phyloP scores from a whole-genome alignment of 176 grass and related monocot genomes.

The Luzula sylvatica region DNA sequence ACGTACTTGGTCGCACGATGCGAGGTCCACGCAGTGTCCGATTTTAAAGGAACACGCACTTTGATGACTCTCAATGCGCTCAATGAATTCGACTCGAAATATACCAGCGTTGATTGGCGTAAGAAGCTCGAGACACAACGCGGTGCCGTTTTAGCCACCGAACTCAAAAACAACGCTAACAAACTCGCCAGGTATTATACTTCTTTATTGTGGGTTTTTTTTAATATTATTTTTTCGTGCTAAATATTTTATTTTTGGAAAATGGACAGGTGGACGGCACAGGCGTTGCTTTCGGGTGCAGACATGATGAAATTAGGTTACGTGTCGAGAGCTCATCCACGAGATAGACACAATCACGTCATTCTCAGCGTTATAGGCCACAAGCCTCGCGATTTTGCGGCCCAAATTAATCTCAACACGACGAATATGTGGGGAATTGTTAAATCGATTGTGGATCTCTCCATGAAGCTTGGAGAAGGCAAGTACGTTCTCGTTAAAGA shows the following conservation, averaged over 20 bases:
- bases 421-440: conserved; percentile 87
- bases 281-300: conserved; percentile 59
- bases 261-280: conserved; percentile 57
- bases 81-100: conserved; percentile 81
- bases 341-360: conserved; percentile 66
- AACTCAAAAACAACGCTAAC: conserved; percentile 90
- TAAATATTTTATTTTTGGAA: too few relatives aligned
- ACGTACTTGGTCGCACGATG: conserved; percentile 63
- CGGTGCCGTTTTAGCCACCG: conserved; percentile 72
- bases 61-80: conserved; percentile 62
- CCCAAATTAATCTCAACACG: conserved; percentile 81
- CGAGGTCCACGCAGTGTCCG: conserved; percentile 52
- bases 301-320: conserved; percentile 86
- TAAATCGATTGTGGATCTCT: conserved; percentile 76
- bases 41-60: conserved; percentile 35
- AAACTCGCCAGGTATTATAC: conserved; percentile 67
- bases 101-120: conserved; percentile 71
- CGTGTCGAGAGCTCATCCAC: conserved; percentile 54
- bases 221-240: too few relatives aligned
- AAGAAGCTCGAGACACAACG: conserved; percentile 81
- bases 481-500: conserved; percentile 87
- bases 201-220: too few relatives aligned
- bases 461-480: conserved; percentile 78
- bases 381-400: conserved; percentile 72
- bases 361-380: conserved; percentile 66